These are phyloP conservation scores for Aaosphaeria pasadenensis DNA, from an alignment of 2,329 filamentous ascomycete genomes.

Conservation along the genomic window DNA sequence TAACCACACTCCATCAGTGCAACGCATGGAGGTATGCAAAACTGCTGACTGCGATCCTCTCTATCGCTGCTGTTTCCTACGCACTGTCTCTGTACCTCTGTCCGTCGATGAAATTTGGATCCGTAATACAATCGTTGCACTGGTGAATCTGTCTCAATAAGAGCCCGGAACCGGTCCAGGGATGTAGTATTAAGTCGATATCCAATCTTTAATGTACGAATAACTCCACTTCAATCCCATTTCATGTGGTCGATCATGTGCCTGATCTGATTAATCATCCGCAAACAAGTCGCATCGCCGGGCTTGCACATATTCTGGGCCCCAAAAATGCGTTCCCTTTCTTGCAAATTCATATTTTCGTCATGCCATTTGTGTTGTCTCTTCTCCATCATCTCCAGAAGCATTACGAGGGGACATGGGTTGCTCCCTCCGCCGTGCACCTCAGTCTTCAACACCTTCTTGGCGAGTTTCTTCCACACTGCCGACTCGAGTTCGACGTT, in stretches of 20 bases:
- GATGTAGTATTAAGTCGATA: too few relatives aligned
- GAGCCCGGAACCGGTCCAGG: too few relatives aligned
- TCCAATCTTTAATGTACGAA: background rate
- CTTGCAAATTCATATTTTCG: constrained; percentile 10
- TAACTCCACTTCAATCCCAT: constrained; percentile 10
- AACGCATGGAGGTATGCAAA: too few relatives aligned
- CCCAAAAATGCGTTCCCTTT: constrained; percentile 19
- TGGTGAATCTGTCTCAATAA: too few relatives aligned
- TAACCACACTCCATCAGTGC: too few relatives aligned
- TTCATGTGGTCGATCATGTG: constrained; percentile 11
- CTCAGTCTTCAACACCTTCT: constrained; percentile 45
- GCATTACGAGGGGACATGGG: constrained; percentile 24
- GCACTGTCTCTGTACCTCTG: too few relatives aligned
- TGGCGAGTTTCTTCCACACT: constrained; percentile 45
- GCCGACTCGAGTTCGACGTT: constrained; percentile 41
- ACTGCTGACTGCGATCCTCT: too few relatives aligned
- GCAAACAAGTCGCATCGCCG: constrained; percentile 9
- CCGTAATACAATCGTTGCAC: too few relatives aligned
- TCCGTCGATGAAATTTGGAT: too few relatives aligned
- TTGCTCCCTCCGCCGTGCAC: constrained; percentile 38
- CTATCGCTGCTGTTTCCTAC: too few relatives aligned
- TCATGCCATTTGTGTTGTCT: constrained; percentile 44
- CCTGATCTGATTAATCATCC: constrained; percentile 8
- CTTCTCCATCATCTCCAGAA: constrained; percentile 39
- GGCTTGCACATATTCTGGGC: constrained; percentile 4